Base-by-base conservation (phyloP, 352 stramenopile genomes). In the Stramenopiles sp. region DNA sequence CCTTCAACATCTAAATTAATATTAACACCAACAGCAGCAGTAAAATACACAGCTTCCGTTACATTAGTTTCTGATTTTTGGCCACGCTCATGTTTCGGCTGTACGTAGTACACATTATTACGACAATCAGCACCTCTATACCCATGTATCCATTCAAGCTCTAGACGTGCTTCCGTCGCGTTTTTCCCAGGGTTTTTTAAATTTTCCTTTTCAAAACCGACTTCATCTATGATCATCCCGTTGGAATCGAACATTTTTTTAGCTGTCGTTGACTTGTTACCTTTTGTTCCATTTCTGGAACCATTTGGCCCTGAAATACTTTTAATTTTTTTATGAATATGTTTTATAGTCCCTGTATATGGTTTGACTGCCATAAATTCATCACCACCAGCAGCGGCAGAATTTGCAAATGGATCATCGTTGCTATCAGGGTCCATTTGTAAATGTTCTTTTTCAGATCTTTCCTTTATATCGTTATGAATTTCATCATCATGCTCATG, bases 121-220 rank as follows among this genome's bases (percentile, higher is more conserved):
- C 90, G 86, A 7, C 63, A 74, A 1, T 73, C 85, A 78, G 94
- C 87, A 0, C 88, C 88, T 13, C 85, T 90, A 78, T 95, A 96
- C 7, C 91, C 91, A 80, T 95, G 93, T 33, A 97, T 86, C 90
- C 90, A 96, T n/a, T 95, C 87, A n/a, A 97, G 83, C 4, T 85
- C 80, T n/a, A 96, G 78, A 7, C 89, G 91, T 63, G 30, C 79
- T 63, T 27, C 43, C 13, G 86, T 53, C 13, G 38, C 38, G 13
- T 53, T 53, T 13, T 53, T 53, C 13, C 38, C 38, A 53, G 38
- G 38, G 13, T 53, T 53, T 13, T 53, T 53, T 13, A 53, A 53
- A 53, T 53, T 13, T 13, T 53, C 38, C 38, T 13, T 53, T 13
- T 53, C 38, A 53, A 53, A 53, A 4, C 13, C 38, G 38, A 53